These are phyloP conservation scores for Podaxis sp. DNA, from an alignment of 768 basidiomycete species.

Conservation along the genomic window DNA sequence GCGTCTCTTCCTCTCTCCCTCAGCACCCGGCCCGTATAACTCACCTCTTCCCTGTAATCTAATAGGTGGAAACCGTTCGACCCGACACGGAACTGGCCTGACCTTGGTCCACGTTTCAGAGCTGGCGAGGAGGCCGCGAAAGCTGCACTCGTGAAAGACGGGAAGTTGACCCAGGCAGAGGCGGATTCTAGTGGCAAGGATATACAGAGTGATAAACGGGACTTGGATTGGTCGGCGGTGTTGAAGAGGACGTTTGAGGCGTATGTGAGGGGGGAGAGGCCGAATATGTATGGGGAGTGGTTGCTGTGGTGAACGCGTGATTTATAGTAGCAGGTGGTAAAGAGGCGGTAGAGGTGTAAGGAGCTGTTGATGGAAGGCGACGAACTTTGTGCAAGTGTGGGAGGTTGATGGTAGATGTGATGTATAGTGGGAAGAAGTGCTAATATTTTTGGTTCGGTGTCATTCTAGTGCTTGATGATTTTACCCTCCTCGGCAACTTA, in stretches of 20 bases:
- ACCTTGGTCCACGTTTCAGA: constrained; percentile 78
- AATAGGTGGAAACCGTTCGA: constrained; percentile 94
- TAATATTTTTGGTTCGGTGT: not conserved
- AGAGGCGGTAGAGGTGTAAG: not conserved
- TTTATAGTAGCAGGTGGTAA: not conserved
- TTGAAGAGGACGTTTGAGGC: constrained; percentile 94
- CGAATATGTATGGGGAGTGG: constrained; percentile 94
- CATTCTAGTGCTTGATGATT: constrained; percentile 4
- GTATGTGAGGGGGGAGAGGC: constrained; percentile 81
- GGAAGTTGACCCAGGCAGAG: constrained; percentile 22
- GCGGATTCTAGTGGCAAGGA: constrained; percentile 20
- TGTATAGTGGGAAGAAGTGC: not conserved
- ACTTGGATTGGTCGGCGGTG: constrained; percentile 85
- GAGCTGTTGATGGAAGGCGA: not conserved
- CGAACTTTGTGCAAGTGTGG: not conserved
- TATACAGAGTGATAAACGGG: constrained; percentile 56
- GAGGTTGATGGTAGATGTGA: not conserved
- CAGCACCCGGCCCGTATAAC: not conserved
- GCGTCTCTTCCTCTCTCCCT: constrained; percentile 25
- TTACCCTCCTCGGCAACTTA: not conserved
- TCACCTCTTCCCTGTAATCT: not conserved
- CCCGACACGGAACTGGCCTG: constrained; percentile 83
- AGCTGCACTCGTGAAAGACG: constrained; percentile 32
- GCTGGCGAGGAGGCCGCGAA: constrained; percentile 72
- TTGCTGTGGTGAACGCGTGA: constrained; percentile 33